Conservation (phyloP, 805 yeast species). For the Schwanniomyces vanrijiae region DNA sequence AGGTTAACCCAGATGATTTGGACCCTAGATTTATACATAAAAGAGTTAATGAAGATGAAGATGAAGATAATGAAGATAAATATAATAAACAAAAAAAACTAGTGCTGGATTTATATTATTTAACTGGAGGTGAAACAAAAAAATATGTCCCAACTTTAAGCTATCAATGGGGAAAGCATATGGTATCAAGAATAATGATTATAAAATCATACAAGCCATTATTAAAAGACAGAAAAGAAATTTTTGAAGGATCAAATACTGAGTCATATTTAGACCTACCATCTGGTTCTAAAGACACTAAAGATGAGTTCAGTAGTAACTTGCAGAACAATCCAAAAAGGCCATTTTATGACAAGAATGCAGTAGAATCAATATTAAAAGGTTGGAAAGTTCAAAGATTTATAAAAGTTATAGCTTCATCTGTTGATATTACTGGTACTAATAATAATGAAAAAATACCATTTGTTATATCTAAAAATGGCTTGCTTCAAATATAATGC, state of each 20-base stretch:
- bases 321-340: not conserved
- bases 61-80: not conserved
- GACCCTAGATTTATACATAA: constrained; percentile 10
- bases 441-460: constrained; percentile 11
- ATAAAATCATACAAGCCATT: constrained; percentile 29
- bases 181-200: constrained; percentile 24
- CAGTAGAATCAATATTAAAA: constrained; percentile 10
- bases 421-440: constrained; percentile 5
- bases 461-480: constrained; percentile 16
- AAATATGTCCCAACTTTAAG: constrained; percentile 32
- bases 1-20: not conserved
- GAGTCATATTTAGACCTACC: not conserved
- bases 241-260: not conserved
- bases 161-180: constrained; percentile 29
- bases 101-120: constrained; percentile 9
- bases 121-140: constrained; percentile 12
- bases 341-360: not conserved
- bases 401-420: constrained; percentile 18
- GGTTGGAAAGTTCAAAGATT: constrained; percentile 30
- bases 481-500: constrained; percentile 12
- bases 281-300: not conserved
- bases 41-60: not conserved
- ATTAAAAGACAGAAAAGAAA: constrained; percentile 7
- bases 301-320: not conserved
- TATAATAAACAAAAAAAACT: constrained; percentile 6